Conservation (phyloP, 257 asterid species). For the Nyctanthes arbortristis region DNA sequence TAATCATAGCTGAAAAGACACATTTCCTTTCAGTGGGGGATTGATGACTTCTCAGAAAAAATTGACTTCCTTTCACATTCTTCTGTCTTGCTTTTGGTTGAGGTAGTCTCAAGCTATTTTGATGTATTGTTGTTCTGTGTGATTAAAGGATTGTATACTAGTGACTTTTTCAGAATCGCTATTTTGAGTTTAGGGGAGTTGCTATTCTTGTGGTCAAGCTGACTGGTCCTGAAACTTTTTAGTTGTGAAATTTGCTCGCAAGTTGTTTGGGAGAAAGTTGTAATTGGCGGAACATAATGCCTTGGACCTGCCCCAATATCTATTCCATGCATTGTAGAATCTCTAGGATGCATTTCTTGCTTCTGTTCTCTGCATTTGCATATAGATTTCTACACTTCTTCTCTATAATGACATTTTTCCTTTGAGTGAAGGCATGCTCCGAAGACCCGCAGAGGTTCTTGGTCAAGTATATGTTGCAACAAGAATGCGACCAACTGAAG, state of each 20-base stretch:
- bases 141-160: not conserved
- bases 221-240: constrained; percentile 17
- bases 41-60: not conserved
- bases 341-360: constrained; percentile 4
- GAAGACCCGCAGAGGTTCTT: constrained; percentile 98
- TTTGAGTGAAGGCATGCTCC: constrained; percentile 65
- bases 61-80: constrained; percentile 2
- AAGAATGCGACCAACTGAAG: constrained; percentile 90
- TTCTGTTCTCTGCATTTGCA: constrained; percentile 23
- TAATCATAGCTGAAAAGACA: not conserved
- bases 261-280: no score
- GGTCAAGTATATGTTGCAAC: constrained; percentile 98
- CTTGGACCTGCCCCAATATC: constrained; percentile 19
- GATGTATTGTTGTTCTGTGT: not conserved
- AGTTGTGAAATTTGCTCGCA: no score
- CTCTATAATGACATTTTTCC: constrained; percentile 22
- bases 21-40: not conserved
- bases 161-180: no score
- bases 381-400: constrained; percentile 22
- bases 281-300: not conserved
- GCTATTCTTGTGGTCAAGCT: constrained; percentile 22
- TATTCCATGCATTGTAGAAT: constrained; percentile 1
- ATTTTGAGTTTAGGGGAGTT: constrained; percentile 2
- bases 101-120: constrained; percentile 11
- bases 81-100: constrained; percentile 19